Evolutionary conservation across 2,329 filamentous ascomycete genomes (phyloP), one percentile per base, ranked within the genome.

Genomic region (Neonectria punicea): DNA sequence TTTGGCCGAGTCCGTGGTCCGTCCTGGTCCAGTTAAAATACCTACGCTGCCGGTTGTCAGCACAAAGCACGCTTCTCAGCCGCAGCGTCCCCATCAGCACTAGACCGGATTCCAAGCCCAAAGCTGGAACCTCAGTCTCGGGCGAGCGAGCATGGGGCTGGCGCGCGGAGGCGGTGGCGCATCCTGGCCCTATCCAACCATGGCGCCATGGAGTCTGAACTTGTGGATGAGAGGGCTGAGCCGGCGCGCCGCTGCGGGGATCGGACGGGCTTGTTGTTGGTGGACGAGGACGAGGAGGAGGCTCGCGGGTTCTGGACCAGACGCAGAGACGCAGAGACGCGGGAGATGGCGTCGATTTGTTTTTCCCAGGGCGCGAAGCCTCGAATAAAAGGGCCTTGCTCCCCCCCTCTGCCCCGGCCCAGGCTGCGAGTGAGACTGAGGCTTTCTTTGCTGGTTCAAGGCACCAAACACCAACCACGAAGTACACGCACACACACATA

Each of bases 81-180:
- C 72, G 72, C 70, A 74, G 68, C 62, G 55, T 60, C 64, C 68
- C 62, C 67, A 72, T 73, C 71, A 71, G 72, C 70, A 71, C 70
- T 74, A 72, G 63, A 58, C 62, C 69, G 61, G 64, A 73, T 70
- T 70, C 62, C 60, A 73, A 59, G 53, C 49, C 61, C 46, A 66
- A 46, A 20, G 59, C 61, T 67, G 44, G 65, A 41, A 43, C 63
- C 51, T 54, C 44, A 49, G 68, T 61, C 61, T 61, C 57, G 61
- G 61, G 61, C 53, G 61, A 49, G 61, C 53, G 61, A 49, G 22
- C 44, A 49, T 25, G 20, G 44, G 44, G 44, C 44, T 49, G 20
- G 44, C 47, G 25, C 25, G 5, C 25, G 70, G 71, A 68, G 68
- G 71, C 64, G 65, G 69, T 74, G 71, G 70, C 71, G 70, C 66